Percentiles rank a stretch among this genome's conserved stretches.
These are phyloP conservation scores for Sechiopsis laciniata DNA, from an alignment of 306 rosid genomes.

Conservation along the genomic window DNA sequence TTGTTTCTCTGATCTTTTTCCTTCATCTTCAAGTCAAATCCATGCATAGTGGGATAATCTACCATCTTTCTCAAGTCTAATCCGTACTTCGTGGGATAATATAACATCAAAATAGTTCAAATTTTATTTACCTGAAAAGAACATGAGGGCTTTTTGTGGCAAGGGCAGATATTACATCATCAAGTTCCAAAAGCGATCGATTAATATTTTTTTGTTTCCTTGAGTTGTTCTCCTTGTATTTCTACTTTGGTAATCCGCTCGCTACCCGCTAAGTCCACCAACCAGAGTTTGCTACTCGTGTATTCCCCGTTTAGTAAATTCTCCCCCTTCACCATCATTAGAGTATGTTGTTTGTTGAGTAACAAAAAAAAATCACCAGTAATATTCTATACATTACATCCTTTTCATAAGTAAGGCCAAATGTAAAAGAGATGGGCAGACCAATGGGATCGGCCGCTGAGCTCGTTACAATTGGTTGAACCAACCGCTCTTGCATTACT, in stretches of 20 bases:
- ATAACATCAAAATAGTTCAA: conserved; percentile 1
- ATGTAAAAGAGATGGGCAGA: conserved; percentile 28
- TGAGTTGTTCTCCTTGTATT: conserved; percentile 88
- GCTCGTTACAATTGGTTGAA: conserved; percentile 87
- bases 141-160: conserved; percentile 80
- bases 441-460: conserved; percentile 96
- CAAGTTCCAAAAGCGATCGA: conserved; percentile 90
- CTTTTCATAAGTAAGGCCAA: not conserved
- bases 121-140: conserved; percentile 69
- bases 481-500: conserved; percentile 92
- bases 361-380: conserved; percentile 23
- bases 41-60: conserved; percentile 74
- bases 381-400: not conserved
- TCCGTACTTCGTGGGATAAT: too few relatives aligned
- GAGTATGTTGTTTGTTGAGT: conserved; percentile 58
- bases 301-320: conserved; percentile 81
- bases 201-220: conserved; percentile 93
- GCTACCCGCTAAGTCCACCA: conserved; percentile 95
- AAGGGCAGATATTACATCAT: conserved; percentile 94
- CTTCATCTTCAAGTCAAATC: conserved; percentile 71
- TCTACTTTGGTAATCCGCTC: conserved; percentile 91
- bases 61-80: conserved; percentile 61
- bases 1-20: conserved; percentile 70
- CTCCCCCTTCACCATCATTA: conserved; percentile 98
- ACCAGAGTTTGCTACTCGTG: conserved; percentile 89